Conservation (phyloP, 441 rosid species). For the Arabidopsis lyrata region DNA sequence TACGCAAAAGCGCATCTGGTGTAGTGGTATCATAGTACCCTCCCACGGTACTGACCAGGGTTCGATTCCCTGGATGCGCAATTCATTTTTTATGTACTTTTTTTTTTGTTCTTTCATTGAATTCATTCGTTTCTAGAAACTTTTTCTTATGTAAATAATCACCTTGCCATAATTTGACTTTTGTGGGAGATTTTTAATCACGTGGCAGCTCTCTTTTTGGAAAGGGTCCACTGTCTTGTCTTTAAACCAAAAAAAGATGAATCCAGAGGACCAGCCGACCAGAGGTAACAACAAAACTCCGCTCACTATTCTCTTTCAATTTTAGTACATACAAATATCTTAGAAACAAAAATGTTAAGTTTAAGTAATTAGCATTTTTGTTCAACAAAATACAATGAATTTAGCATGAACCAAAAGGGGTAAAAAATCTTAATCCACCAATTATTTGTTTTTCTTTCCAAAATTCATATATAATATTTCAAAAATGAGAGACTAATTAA, state of each 20-base stretch:
- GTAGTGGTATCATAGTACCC: constrained; percentile 99
- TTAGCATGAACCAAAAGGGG: not conserved
- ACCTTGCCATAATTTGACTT: not conserved
- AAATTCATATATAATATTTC: no score
- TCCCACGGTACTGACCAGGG: constrained; percentile 99
- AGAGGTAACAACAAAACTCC: not conserved
- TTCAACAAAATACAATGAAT: not conserved
- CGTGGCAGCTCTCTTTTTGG: not conserved
- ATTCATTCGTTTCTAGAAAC: no score
- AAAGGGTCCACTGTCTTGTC: not conserved
- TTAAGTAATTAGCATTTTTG: not conserved
- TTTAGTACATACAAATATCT: not conserved
- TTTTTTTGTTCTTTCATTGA: not conserved
- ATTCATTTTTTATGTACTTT: no score
- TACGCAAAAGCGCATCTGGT: constrained; percentile 69
- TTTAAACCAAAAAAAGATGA: no score
- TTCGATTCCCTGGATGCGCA: constrained; percentile 99
- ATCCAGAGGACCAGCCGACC: no score
- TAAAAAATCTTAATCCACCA: not conserved
- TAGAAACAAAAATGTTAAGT: not conserved
- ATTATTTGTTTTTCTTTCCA: no score
- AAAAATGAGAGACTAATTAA: no score
- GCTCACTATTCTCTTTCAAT: not conserved
- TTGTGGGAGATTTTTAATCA: not conserved
- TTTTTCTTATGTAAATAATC: no score